Percentiles rank a stretch among this genome's conserved stretches.
Evolutionary conservation across 2,329 filamentous ascomycete genomes (phyloP).

Genomic region (Fusarium robinianum): DNA sequence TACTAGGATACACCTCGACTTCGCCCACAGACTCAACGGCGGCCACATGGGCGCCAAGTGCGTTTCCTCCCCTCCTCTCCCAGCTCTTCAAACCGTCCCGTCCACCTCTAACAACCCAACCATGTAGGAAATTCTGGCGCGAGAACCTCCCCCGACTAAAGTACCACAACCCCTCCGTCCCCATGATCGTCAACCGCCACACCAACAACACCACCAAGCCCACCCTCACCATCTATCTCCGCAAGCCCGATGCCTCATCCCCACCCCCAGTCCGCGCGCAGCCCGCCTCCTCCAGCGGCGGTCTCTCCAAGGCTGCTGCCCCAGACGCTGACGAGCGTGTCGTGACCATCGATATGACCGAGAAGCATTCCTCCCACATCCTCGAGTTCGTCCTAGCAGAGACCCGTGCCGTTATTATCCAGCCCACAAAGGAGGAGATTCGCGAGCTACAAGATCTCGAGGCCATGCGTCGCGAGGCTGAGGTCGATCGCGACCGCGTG

Average conservation of each 20-base stretch:
- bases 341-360: conserved; percentile 66
- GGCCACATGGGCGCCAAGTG: conserved; percentile 78
- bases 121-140: conserved; percentile 82
- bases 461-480: conserved; percentile 55
- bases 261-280: conserved; percentile 42
- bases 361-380: conserved; percentile 64
- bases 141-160: conserved; percentile 83
- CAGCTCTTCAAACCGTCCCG: not conserved
- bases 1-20: conserved; percentile 75
- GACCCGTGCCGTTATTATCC: conserved; percentile 62
- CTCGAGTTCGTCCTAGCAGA: conserved; percentile 64
- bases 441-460: conserved; percentile 61
- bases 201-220: conserved; percentile 59
- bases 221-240: conserved; percentile 68
- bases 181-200: conserved; percentile 80
- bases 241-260: conserved; percentile 41
- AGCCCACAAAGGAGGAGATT: conserved; percentile 63
- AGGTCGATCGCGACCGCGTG: conserved; percentile 59
- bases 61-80: conserved; percentile 28
- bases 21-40: conserved; percentile 62
- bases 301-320: conserved; percentile 53
- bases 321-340: conserved; percentile 55
- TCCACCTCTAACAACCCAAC: conserved; percentile 29
- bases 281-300: conserved; percentile 52
- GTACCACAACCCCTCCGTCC: conserved; percentile 86